Evolutionary conservation across 768 basidiomycete species (phyloP).

Genomic region (Lenzites betulinus): DNA sequence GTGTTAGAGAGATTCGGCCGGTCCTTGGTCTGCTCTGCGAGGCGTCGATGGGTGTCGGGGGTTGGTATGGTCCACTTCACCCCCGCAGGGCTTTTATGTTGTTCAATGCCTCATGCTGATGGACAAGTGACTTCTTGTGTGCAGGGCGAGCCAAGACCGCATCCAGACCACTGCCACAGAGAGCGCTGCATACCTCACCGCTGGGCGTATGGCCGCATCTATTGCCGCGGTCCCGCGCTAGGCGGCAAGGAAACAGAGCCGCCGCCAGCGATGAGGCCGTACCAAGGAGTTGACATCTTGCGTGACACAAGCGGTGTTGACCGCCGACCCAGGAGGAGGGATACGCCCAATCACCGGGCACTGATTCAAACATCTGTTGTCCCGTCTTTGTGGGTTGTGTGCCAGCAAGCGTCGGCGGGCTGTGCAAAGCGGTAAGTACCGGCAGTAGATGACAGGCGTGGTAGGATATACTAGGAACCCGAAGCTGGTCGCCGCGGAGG

Average conservation of each 20-base stretch:
- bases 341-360: constrained; percentile 1
- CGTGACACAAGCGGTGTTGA: background rate
- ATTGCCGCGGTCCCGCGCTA: background rate
- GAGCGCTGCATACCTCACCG: constrained; percentile 2
- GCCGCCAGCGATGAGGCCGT: background rate
- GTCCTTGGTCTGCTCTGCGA: background rate
- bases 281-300: too few species aligned
- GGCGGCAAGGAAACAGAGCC: background rate
- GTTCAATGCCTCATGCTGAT: background rate
- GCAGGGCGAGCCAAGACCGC: constrained; percentile 5
- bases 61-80: background rate
- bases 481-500: background rate
- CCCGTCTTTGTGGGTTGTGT: constrained; percentile 9
- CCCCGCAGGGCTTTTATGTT: constrained; percentile 2
- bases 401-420: background rate
- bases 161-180: background rate
- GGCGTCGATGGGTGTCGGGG: background rate
- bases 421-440: background rate
- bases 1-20: too few species aligned
- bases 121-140: background rate
- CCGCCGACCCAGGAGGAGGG: background rate
- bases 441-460: constrained; percentile 12
- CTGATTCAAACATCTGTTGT: constrained; percentile 10
- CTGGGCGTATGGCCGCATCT: background rate
- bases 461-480: constrained; percentile 4